Evolutionary conservation across 164 flowering plant genomes (phyloP), one percentile per base, ranked within the genome.

Genomic region (Annona squamosa): DNA sequence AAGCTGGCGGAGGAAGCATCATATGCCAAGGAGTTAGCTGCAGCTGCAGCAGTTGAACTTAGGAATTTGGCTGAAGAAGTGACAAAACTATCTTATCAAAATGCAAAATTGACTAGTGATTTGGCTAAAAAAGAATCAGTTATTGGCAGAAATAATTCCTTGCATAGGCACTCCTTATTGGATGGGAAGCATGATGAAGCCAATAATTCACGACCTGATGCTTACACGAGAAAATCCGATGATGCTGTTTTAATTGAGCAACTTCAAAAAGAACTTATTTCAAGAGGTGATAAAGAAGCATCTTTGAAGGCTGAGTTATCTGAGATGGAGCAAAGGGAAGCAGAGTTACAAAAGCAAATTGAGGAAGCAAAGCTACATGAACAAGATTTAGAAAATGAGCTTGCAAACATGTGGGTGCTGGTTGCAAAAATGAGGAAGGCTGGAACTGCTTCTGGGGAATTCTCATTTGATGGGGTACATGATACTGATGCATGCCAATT

Each of bases 41-140:
- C 94, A 7, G 97, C 97, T 68, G 97, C 98, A 17, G 96, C 98
- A 65, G 86, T 86, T 76, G 98, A 91, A 75, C 91, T 93, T 26
- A 82, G 82, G 64, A 88, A 85, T 79, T 81, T 93, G 82, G 93
- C 98, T 73, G 91, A 87, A 80, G 97, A 93, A 85, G 96, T 91
- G 63, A 88, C 97, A 48, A 90, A 83, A 70, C 91, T 91, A 62
- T 87, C 95, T 42, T 86, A 83, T 74, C 87, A 90, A 81, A 93
- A 90, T 80, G 91, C 95, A 52, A 88, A 86, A 73, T 82, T 93
- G 72, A 81, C 74, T 56, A 82, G 82, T 74, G 91, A 92, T 10
- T 78, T 88, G 77, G 81, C 85, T 63, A 80, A 85, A 61, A 85
- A 82, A 74, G 91, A 88, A 69, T 47, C 37, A 67, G 73, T 67